Percentiles rank a stretch among this genome's conserved stretches.
Evolutionary conservation across 768 basidiomycete species (phyloP).

Genomic region (Collybiopsis confluens): DNA sequence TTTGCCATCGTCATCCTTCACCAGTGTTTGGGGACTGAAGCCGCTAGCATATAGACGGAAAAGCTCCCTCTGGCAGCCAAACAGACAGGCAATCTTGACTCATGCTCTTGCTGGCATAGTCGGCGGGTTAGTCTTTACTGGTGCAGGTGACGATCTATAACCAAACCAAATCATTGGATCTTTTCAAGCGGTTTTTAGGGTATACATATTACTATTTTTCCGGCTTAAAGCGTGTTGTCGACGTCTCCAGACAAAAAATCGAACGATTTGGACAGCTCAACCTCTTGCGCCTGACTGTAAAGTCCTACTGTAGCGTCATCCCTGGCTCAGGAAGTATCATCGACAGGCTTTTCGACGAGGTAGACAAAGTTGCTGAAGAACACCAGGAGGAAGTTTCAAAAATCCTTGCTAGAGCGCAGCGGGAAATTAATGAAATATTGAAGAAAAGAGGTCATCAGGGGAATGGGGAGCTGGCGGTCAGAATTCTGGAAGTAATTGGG

Average conservation of each 20-base stretch:
- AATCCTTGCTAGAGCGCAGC: conserved; percentile 30
- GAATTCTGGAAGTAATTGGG: conserved; percentile 22
- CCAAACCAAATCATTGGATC: too few relatives aligned
- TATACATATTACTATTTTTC: conserved; percentile 40
- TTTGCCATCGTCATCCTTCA: too few relatives aligned
- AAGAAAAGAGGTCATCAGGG: conserved; percentile 12
- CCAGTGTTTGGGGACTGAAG: too few relatives aligned
- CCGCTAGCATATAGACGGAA: neutral
- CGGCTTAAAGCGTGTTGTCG: conserved; percentile 30
- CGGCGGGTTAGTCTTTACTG: conserved; percentile 24
- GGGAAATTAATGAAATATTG: conserved; percentile 27
- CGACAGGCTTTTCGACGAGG: conserved; percentile 39
- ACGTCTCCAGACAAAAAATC: conserved; percentile 24
- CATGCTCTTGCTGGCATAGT: conserved; percentile 24
- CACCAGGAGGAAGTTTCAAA: conserved; percentile 35
- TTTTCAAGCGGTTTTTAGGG: conserved; percentile 26
- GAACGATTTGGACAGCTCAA: conserved; percentile 21
- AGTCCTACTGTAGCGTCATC: conserved; percentile 34
- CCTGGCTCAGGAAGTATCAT: conserved; percentile 34
- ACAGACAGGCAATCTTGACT: conserved; percentile 8
- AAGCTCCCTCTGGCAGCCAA: neutral
- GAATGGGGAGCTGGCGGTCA: conserved; percentile 18
- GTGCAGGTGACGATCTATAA: conserved; percentile 21
- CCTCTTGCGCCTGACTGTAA: conserved; percentile 35
- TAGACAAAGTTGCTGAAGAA: conserved; percentile 31